These are phyloP conservation scores for Colletotrichum brevisporum DNA, from an alignment of 2,329 filamentous ascomycete genomes.

Conservation along the genomic window DNA sequence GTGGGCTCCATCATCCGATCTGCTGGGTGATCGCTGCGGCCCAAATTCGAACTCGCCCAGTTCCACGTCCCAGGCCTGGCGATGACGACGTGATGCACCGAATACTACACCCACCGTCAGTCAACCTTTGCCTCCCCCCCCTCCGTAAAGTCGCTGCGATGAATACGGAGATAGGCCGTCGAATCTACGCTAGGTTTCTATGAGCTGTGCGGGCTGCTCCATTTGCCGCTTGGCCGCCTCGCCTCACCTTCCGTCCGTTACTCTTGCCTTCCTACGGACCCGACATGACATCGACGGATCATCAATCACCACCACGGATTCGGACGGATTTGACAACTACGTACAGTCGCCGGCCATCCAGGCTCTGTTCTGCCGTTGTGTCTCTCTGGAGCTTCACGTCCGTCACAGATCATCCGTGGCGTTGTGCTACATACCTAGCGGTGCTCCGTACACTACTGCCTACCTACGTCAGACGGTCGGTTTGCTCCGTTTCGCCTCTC, in stretches of 20 bases:
- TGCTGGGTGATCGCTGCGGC: slow-evolving; percentile 38
- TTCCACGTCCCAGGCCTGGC: slow-evolving; percentile 25
- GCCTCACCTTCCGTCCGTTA: slow-evolving; percentile 23
- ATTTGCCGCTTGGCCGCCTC: slow-evolving; percentile 9
- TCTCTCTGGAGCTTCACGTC: background rate
- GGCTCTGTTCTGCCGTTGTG: background rate
- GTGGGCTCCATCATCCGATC: slow-evolving; percentile 40
- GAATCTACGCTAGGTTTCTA: background rate
- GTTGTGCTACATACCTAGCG: background rate
- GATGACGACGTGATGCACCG: slow-evolving; percentile 36
- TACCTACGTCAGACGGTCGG: background rate
- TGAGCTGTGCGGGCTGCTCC: background rate
- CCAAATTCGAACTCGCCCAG: slow-evolving; percentile 13
- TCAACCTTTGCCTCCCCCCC: background rate
- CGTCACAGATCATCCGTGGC: background rate
- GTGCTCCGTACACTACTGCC: background rate
- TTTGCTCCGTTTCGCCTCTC: slow-evolving; percentile 15
- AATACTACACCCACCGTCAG: slow-evolving; percentile 32
- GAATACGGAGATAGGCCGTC: background rate
- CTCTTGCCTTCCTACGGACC: slow-evolving; percentile 8
- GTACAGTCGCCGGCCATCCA: background rate
- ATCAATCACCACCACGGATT: background rate
- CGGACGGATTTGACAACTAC: slow-evolving; percentile 1
- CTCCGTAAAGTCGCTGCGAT: background rate
- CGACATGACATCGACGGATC: slow-evolving; percentile 26